Percentiles rank a stretch among this genome's conserved stretches.
These are phyloP conservation scores for Ramaria sp. DNA, from an alignment of 768 basidiomycete genomes.

Conservation along the genomic window DNA sequence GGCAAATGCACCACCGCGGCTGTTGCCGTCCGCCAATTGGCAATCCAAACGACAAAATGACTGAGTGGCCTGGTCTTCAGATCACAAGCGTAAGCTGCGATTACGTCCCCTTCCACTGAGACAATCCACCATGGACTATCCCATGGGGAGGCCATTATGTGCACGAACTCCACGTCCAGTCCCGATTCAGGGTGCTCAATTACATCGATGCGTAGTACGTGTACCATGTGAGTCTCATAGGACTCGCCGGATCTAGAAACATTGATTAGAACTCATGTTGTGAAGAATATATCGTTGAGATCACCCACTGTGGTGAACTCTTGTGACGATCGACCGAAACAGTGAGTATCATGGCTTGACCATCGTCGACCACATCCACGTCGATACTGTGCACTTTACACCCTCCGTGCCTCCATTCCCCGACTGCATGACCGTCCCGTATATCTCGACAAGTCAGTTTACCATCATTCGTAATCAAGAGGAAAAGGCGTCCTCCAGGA, in stretches of 20 bases:
- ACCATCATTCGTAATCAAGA: slow-evolving; percentile 3
- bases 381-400: slow-evolving; percentile 9
- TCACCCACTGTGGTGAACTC: background rate
- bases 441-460: slow-evolving; percentile 3
- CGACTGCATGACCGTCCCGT: background rate
- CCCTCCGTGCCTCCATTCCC: slow-evolving; percentile 8
- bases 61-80: background rate
- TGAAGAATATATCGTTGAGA: background rate
- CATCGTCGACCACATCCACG: slow-evolving; percentile 10
- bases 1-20: slow-evolving; percentile 9
- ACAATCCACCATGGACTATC: slow-evolving; percentile 8
- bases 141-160: slow-evolving; percentile 5
- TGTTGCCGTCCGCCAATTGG: slow-evolving; percentile 7
- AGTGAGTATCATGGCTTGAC: slow-evolving; percentile 1
- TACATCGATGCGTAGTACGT: slow-evolving; percentile 3
- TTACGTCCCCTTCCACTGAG: slow-evolving; percentile 8
- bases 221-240: slow-evolving; percentile 3
- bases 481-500: slow-evolving; percentile 5
- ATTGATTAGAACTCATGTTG: background rate
- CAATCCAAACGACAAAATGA: slow-evolving; percentile 8
- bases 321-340: slow-evolving; percentile 2
- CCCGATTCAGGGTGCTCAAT: background rate
- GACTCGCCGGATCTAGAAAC: background rate
- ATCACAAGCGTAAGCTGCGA: slow-evolving; percentile 7
- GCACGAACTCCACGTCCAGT: background rate